Base-by-base conservation (phyloP, 768 basidiomycete species). In the Coprinopsis cinerea region DNA sequence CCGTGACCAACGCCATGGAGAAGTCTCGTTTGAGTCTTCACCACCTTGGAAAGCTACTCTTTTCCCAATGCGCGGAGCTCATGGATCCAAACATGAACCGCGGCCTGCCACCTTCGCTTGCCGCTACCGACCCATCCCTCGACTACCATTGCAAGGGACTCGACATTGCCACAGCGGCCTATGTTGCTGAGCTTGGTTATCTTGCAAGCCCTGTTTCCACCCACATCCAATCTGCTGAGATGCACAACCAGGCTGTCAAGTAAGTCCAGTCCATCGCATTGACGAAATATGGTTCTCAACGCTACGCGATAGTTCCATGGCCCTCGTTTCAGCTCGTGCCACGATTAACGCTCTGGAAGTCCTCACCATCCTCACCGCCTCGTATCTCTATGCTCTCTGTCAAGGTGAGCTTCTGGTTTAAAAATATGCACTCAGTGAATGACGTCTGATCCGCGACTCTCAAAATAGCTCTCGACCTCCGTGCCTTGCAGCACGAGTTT, bases 211-310 rank as follows among this genome's bases (percentile, higher is more conserved):
- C 91, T 0, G 89, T 92, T 10, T 85, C 85, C 2, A 88, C 88
- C 0, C 84, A 87, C 56, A 81, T 90, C 43, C 88, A 92, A 59
- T 85, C 84, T 1, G 90, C 90, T 1, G 90, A 93, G 67, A 89
- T 92, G 86, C 88, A 91, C 61, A 93, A 93, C 57, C 91, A 93
- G 64, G 86, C 91, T 37, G 79, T 93, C 65, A 93, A 93, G 87
- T 89, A 55, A 53, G 85, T 71, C 4, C 46, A 28, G 24, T 30
- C 11, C 41, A 11, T 25, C 22, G 7, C 36, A 39, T 9, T 6
- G 17, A 11, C 36, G 7, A 32, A 9, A 7, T 9, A 32, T 9
- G 9, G 30, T 9, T 22, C 39, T 55, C 9, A 52, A 61, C 17
- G 60, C 53, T 37, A 35, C 54, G 28, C 44, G 18, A 53, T 45